A percentile compares a stretch with the other conserved stretches of the same genome.
Conservation (phyloP, 768 basidiomycete species). For the Boletus speciosus region DNA sequence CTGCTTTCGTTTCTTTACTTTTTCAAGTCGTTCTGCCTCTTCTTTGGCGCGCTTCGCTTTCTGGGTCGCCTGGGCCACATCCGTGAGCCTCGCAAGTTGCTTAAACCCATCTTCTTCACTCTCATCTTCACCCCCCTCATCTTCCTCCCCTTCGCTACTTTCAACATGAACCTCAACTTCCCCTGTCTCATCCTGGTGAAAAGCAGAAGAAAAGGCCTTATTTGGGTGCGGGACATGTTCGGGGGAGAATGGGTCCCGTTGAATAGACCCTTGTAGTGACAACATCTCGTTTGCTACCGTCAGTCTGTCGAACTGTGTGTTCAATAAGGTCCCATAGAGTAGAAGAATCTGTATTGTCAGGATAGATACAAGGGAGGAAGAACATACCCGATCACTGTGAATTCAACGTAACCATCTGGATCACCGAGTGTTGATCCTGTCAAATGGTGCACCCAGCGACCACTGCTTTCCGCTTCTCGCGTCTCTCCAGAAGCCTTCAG, state of each 20-base stretch:
- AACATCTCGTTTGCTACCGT: conserved; percentile 93
- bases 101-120: conserved; percentile 33
- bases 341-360: not conserved
- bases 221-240: conserved; percentile 43
- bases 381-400: conserved; percentile 78
- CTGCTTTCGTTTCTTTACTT: conserved; percentile 31
- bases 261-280: conserved; percentile 81
- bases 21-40: conserved; percentile 26
- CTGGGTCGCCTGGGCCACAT: conserved; percentile 27
- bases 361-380: not conserved
- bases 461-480: conserved; percentile 46
- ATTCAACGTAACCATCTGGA: conserved; percentile 61
- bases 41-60: conserved; percentile 26
- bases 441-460: conserved; percentile 74
- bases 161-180: conserved; percentile 15
- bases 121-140: conserved; percentile 17
- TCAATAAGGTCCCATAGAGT: conserved; percentile 3
- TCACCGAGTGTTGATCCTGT: conserved; percentile 73
- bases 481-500: conserved; percentile 12
- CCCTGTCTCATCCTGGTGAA: conserved; percentile 12
- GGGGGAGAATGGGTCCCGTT: conserved; percentile 69
- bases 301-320: conserved; percentile 44
- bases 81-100: conserved; percentile 29
- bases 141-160: conserved; percentile 8
- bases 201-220: conserved; percentile 2